These are phyloP conservation scores for Aspergillus persii DNA, from an alignment of 2,329 filamentous ascomycete genomes.

Conservation along the genomic window DNA sequence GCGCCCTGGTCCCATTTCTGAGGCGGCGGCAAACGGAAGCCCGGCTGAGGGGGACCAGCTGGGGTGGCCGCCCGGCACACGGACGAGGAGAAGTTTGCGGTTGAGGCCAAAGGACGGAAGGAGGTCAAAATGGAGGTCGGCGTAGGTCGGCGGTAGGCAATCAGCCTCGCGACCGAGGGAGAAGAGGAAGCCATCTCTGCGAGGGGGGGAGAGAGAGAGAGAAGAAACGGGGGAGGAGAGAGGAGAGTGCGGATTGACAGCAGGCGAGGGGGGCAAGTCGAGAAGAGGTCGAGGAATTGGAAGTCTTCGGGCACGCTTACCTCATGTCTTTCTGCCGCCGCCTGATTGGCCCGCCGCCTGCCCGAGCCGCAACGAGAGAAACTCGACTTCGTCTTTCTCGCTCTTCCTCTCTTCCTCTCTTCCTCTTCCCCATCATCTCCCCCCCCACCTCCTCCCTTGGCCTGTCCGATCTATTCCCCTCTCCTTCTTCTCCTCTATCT, in stretches of 20 bases:
- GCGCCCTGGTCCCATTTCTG: conserved; percentile 77
- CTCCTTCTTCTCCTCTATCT: conserved; percentile 8
- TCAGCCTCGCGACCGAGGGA: conserved; percentile 41
- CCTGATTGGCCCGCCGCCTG: conserved; percentile 40
- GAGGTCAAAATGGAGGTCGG: conserved; percentile 28
- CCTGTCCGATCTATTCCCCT: conserved; percentile 5
- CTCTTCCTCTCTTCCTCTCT: conserved; percentile 18
- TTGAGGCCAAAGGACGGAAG: conserved; percentile 43
- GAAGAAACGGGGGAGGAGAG: conserved; percentile 13
- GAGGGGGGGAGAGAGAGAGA: conserved; percentile 9
- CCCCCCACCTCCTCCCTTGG: neutral
- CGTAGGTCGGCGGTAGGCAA: conserved; percentile 41
- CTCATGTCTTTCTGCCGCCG: conserved; percentile 39
- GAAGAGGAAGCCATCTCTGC: conserved; percentile 45
- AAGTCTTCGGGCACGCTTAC: conserved; percentile 27
- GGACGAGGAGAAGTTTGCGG: conserved; percentile 62
- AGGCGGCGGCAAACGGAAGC: conserved; percentile 73
- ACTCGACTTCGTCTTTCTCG: conserved; percentile 21
- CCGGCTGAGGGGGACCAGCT: conserved; percentile 71
- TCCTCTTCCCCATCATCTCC: conserved; percentile 12
- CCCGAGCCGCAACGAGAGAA: conserved; percentile 29
- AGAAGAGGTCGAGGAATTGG: conserved; percentile 16
- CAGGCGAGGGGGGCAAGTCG: conserved; percentile 12
- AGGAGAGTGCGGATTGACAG: conserved; percentile 5
- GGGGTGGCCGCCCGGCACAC: conserved; percentile 65